Evolutionary conservation across 1,139 yeast species (phyloP), one percentile per base, ranked within the genome.

Genomic region (Suhomyces anneliseae): DNA sequence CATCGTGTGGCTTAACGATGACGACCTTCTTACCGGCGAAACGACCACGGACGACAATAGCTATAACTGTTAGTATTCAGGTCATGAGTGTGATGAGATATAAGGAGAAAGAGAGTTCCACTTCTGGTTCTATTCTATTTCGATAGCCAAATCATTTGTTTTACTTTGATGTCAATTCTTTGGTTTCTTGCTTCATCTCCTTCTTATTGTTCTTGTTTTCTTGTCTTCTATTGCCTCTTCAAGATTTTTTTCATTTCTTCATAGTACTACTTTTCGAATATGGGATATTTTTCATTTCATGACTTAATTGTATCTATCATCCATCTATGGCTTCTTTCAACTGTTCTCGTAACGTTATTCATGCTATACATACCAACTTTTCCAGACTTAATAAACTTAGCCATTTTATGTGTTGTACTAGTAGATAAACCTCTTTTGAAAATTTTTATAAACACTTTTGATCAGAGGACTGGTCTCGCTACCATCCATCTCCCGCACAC

Each of bases 21-120:
- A 95, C 99, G 65, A 95, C 99, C 88, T 95, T 95, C 90, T 92
- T 93, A 85, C 99, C 99, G 77, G 99, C 99, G 89, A 85, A 93
- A 84, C 99, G 95, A 75, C 99, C 99, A 80, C 98, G 95, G 79
- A 93, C 96, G 77, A 93, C 92, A 81, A 93, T 92, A 82, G 99
- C 98, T 88, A 71, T 52, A 19, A 52, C 48, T 52, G 79, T 74
- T 74, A 70, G 74, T 70, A 71, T 33, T 9, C n/a, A 29, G 11
- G 10, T 14, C 32, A 29, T 19, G 32, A 9, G 9, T 29, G 32
- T 29, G 32, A 29, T 29, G 32, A 29, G 32, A 29, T 29, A 5
- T 29, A 29, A 7, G n/a, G n/a, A 29, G 32, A 29, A 29, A 29
- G 32, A 19, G 24, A 6, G 33, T 24, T 38, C 40, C 37, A 24